Percentiles rank a stretch among this genome's conserved stretches.
These are phyloP conservation scores for Chrysosporium keratinophilum DNA, from an alignment of 2,329 filamentous ascomycete species.

Conservation along the genomic window DNA sequence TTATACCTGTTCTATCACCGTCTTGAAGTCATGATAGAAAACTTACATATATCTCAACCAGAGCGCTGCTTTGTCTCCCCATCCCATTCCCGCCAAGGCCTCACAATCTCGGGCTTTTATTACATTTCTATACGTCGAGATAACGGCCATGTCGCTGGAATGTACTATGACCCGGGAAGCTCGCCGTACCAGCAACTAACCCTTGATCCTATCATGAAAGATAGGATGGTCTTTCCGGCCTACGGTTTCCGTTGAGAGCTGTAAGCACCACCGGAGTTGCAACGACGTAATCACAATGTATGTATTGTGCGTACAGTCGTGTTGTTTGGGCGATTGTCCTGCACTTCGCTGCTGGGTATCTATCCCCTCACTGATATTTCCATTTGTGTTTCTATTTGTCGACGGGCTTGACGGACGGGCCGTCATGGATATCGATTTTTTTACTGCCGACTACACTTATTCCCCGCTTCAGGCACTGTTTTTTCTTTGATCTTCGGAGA, in stretches of 20 bases:
- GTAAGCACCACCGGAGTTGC: constrained; percentile 15
- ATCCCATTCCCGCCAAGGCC: constrained; percentile 37
- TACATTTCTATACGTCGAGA: constrained; percentile 40
- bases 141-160: constrained; percentile 38
- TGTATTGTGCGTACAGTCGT: neutral
- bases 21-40: neutral
- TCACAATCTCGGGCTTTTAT: constrained; percentile 44
- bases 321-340: no score
- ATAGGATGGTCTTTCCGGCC: constrained; percentile 34
- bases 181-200: constrained; percentile 41
- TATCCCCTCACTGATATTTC: no score
- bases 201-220: constrained; percentile 30
- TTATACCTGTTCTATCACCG: neutral
- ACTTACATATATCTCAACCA: constrained; percentile 16
- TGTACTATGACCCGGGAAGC: constrained; percentile 42
- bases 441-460: constrained; percentile 3
- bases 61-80: constrained; percentile 42
- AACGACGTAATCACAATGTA: neutral
- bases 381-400: no score
- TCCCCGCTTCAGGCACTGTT: neutral
- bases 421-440: neutral
- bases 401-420: no score
- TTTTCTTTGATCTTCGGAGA: neutral
- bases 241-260: constrained; percentile 29
- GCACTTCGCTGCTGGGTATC: neutral